Evolutionary conservation across 352 stramenopile genomes (phyloP).

Genomic region (Aphanomyces euteiches): DNA sequence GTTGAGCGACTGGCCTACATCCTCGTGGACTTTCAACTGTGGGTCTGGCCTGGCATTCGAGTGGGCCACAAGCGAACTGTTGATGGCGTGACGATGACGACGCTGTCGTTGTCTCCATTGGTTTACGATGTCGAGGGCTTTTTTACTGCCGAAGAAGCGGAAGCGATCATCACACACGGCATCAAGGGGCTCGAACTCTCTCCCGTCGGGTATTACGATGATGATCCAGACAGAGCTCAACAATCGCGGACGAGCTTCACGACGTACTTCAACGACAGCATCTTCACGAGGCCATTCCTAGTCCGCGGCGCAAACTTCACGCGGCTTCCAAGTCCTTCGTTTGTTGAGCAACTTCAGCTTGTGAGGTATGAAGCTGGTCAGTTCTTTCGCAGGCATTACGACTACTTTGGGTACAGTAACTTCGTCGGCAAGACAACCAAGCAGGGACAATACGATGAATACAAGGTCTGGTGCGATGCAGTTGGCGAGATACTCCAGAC

Average conservation of each 20-base stretch:
- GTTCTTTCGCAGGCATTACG: conserved; percentile 72
- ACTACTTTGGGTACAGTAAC: conserved; percentile 70
- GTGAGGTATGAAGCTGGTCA: conserved; percentile 64
- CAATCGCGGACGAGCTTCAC: conserved; percentile 54
- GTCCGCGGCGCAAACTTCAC: conserved; percentile 46
- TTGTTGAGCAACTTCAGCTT: conserved; percentile 57
- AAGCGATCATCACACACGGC: conserved; percentile 55
- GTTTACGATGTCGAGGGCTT: conserved; percentile 43
- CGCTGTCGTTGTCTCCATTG: conserved; percentile 19
- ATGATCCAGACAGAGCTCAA: conserved; percentile 55
- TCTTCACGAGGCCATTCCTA: conserved; percentile 62
- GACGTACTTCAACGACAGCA: conserved; percentile 55
- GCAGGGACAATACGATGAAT: conserved; percentile 40
- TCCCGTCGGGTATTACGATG: conserved; percentile 49
- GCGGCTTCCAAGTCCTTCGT: conserved; percentile 48
- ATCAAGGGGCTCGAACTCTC: conserved; percentile 49
- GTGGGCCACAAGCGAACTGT: conserved; percentile 9
- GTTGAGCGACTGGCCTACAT: conserved; percentile 17
- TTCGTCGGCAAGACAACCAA: conserved; percentile 44
- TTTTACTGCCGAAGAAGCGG: conserved; percentile 53
- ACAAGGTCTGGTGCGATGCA: conserved; percentile 48
- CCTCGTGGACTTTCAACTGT: conserved; percentile 28
- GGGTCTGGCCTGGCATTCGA: conserved; percentile 27
- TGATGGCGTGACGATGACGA: conserved; percentile 17
- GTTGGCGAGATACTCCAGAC: conserved; percentile 40